Evolutionary conservation across 768 basidiomycete genomes (phyloP).

Genomic region (Pulveroboletus sp.): DNA sequence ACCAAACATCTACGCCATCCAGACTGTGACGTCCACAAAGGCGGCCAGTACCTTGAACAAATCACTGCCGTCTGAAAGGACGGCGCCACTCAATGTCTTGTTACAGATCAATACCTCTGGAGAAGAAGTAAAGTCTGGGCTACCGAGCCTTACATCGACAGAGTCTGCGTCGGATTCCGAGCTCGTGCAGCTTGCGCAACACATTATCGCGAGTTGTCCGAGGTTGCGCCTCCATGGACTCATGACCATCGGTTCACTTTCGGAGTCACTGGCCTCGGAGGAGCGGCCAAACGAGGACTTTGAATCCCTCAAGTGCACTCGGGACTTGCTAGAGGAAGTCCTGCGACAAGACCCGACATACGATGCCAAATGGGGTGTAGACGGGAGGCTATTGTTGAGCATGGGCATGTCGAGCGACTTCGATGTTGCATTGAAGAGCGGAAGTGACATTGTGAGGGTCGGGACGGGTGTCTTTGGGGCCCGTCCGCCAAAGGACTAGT

Average conservation of each 20-base stretch:
- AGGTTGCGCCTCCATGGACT: constrained; percentile 74
- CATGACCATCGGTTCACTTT: constrained; percentile 94
- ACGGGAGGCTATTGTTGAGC: constrained; percentile 58
- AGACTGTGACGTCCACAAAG: constrained; percentile 81
- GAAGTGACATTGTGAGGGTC: constrained; percentile 85
- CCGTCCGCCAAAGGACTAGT: constrained; percentile 50
- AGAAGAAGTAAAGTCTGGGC: constrained; percentile 88
- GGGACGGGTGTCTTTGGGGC: constrained; percentile 88
- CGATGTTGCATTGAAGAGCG: constrained; percentile 76
- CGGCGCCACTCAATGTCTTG: constrained; percentile 68
- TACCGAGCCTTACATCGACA: constrained; percentile 51
- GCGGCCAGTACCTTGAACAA: constrained; percentile 78
- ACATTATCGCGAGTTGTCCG: constrained; percentile 72
- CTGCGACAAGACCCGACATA: constrained; percentile 33
- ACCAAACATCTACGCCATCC: constrained; percentile 82
- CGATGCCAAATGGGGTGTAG: constrained; percentile 43
- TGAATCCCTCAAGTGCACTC: constrained; percentile 56
- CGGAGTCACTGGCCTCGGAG: constrained; percentile 51
- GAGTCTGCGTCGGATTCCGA: constrained; percentile 40
- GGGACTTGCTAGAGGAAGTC: constrained; percentile 50
- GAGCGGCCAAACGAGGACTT: constrained; percentile 70
- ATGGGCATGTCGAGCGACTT: constrained; percentile 99
- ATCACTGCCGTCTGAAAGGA: constrained; percentile 54
- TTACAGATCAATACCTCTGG: constrained; percentile 94
- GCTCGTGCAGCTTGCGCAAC: constrained; percentile 59